These are phyloP conservation scores for Entoloma clypeatum DNA, from an alignment of 1,284 basidiomycete species.

Conservation along the genomic window DNA sequence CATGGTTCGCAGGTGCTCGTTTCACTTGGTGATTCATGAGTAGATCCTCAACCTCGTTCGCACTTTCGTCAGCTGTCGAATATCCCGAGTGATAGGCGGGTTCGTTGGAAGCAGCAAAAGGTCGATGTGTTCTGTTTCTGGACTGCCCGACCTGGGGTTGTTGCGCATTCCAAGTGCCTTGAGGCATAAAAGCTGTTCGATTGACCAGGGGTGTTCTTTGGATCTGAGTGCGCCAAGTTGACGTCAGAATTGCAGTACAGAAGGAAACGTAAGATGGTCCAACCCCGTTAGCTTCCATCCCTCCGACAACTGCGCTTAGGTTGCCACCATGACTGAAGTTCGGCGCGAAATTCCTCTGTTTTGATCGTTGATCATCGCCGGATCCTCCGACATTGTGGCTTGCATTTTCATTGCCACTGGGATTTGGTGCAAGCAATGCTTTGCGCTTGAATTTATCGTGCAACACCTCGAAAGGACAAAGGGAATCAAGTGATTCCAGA, in stretches of 20 bases:
- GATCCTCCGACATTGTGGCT: conserved; percentile 14
- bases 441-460: conserved; percentile 77
- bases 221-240: conserved; percentile 40
- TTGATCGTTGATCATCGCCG: conserved; percentile 18
- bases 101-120: conserved; percentile 40
- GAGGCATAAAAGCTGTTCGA: conserved; percentile 37
- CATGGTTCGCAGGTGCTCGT: conserved; percentile 22
- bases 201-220: conserved; percentile 69
- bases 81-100: conserved; percentile 43
- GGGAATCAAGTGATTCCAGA: background rate
- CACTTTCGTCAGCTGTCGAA: conserved; percentile 59
- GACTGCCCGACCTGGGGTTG: conserved; percentile 22
- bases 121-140: conserved; percentile 39
- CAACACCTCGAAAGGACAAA: conserved; percentile 42
- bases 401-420: conserved; percentile 18
- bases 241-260: conserved; percentile 4
- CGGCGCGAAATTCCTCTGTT: conserved; percentile 16
- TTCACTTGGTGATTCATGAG: conserved; percentile 29
- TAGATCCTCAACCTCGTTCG: conserved; percentile 65
- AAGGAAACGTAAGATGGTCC: conserved; percentile 18
- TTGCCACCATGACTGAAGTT: conserved; percentile 33
- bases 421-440: conserved; percentile 50
- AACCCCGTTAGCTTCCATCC: conserved; percentile 70
- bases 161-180: conserved; percentile 23
- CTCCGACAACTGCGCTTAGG: conserved; percentile 55